Evolutionary conservation across 306 rosid species (phyloP).

Genomic region (Lathyrus aphaca): DNA sequence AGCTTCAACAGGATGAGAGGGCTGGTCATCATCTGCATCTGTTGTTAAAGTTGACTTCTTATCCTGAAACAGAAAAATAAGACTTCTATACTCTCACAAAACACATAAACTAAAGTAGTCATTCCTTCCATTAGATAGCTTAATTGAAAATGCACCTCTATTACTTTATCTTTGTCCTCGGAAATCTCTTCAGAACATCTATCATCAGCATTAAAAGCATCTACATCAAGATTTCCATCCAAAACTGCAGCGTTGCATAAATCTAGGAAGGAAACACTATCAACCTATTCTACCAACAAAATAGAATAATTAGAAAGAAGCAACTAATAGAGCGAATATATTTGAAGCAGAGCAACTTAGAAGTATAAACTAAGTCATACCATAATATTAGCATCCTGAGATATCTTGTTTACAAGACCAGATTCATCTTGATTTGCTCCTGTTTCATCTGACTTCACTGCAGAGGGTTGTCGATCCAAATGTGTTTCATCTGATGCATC

Average conservation of each 20-base stretch:
- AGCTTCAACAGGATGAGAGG: slow-evolving; percentile 46
- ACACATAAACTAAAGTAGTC: slow-evolving; percentile 30
- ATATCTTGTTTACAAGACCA: slow-evolving; percentile 43
- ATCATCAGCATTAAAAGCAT: slow-evolving; percentile 39
- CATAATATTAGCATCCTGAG: slow-evolving; percentile 38
- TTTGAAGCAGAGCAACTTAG: slow-evolving; percentile 6
- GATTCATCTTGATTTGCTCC: slow-evolving; percentile 44
- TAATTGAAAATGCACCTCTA: slow-evolving; percentile 43
- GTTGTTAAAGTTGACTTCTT: slow-evolving; percentile 34
- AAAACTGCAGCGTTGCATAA: slow-evolving; percentile 40
- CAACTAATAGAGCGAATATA: slow-evolving; percentile 7
- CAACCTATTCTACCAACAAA: slow-evolving; percentile 55
- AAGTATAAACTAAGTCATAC: slow-evolving; percentile 42
- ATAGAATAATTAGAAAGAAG: slow-evolving; percentile 28
- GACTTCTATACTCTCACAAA: slow-evolving; percentile 21
- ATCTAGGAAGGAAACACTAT: slow-evolving; percentile 40
- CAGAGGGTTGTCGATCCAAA: slow-evolving; percentile 42
- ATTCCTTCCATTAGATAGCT: slow-evolving; percentile 26
- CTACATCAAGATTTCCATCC: slow-evolving; percentile 47
- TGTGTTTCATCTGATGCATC: slow-evolving; percentile 34
- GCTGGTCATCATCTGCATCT: slow-evolving; percentile 46
- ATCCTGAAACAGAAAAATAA: slow-evolving; percentile 53
- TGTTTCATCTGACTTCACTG: slow-evolving; percentile 38
- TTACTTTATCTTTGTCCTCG: slow-evolving; percentile 38
- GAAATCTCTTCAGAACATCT: slow-evolving; percentile 38